These are phyloP conservation scores for Aspergillus avenaceus DNA, from an alignment of 495 filamentous ascomycete species.

Conservation along the genomic window DNA sequence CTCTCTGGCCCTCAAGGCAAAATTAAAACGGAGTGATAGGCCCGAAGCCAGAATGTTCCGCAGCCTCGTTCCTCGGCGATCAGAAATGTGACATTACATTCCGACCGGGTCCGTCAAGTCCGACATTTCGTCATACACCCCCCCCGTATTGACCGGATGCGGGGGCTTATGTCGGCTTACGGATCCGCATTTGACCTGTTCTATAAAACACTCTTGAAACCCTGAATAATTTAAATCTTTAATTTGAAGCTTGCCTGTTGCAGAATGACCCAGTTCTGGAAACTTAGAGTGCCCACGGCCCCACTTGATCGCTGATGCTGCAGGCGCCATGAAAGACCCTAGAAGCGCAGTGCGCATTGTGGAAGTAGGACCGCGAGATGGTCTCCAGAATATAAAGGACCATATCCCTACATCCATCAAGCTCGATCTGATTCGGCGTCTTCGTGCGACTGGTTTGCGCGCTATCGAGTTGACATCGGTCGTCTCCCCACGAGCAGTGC, in stretches of 20 bases:
- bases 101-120: not conserved
- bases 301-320: not conserved
- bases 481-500: constrained; percentile 38
- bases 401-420: constrained; percentile 34
- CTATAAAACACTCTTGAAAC: not conserved
- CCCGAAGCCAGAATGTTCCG: not conserved
- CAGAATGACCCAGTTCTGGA: not conserved
- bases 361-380: constrained; percentile 47
- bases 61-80: not conserved
- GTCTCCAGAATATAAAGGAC: constrained; percentile 38
- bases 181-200: not conserved
- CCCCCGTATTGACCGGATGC: too few relatives aligned
- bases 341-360: constrained; percentile 31
- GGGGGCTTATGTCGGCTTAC: not conserved
- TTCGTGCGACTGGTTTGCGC: constrained; percentile 24
- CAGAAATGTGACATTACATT: not conserved
- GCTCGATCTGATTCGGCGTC: constrained; percentile 33
- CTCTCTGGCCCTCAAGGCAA: too few relatives aligned
- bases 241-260: not conserved
- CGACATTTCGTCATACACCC: not conserved
- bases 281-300: not conserved
- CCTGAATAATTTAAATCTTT: not conserved
- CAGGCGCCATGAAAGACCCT: constrained; percentile 2
- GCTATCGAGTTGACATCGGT: constrained; percentile 43
- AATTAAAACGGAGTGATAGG: too few relatives aligned